Conservation (phyloP, 148 eudicot species). For the Chenopodium quinoa region DNA sequence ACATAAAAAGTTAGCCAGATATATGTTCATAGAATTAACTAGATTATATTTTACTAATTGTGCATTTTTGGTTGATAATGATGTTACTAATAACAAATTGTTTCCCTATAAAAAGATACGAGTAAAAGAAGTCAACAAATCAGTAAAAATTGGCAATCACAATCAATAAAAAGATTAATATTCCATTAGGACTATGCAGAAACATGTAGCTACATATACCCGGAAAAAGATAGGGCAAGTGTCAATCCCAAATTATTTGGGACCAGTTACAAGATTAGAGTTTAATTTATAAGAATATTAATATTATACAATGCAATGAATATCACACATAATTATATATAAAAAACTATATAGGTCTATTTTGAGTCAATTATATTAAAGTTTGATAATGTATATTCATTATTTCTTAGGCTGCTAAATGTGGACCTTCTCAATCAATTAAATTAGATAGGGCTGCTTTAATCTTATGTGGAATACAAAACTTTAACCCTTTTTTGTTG, state of each 20-base stretch:
- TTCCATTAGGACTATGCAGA: constrained; percentile 1
- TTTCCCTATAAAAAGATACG: background rate
- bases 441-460: constrained; percentile 6
- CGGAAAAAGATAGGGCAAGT: constrained; percentile 13
- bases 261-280: constrained; percentile 8
- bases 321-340: background rate
- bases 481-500: background rate
- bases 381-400: background rate
- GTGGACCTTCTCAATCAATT: background rate
- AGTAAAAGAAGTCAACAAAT: constrained; percentile 16
- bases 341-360: background rate
- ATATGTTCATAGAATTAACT: background rate
- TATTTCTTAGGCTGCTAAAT: background rate
- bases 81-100: background rate
- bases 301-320: background rate
- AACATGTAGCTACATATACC: constrained; percentile 11
- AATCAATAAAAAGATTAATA: constrained; percentile 9
- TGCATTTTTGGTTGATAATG: constrained; percentile 1
- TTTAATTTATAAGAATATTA: background rate
- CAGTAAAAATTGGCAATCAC: constrained; percentile 12
- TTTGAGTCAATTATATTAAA: constrained; percentile 3
- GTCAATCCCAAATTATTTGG: constrained; percentile 6
- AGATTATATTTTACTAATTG: background rate
- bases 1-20: too few species aligned
- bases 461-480: background rate